Percentiles rank a stretch among this genome's conserved stretches.
Conservation (phyloP, 306 rosid genomes). For the Bauhinia variegata region DNA sequence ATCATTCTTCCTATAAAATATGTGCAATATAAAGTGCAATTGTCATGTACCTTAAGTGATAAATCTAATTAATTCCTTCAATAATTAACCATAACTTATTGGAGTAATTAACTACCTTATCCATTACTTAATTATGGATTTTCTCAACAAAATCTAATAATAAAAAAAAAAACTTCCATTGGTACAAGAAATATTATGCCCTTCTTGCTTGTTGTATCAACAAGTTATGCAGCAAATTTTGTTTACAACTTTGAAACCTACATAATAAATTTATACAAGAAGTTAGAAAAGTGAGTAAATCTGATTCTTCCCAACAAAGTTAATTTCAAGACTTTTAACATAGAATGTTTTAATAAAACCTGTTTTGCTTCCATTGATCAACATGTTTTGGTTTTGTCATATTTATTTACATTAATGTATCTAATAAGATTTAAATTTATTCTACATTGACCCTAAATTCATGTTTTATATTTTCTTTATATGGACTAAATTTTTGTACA, state of each 20-base stretch:
- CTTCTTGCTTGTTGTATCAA: not conserved
- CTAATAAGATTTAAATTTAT: too few species aligned
- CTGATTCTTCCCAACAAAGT: conserved; percentile 16
- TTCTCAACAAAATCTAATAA: not conserved
- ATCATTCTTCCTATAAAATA: not conserved
- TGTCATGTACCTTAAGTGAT: too few species aligned
- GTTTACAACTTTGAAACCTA: conserved; percentile 8
- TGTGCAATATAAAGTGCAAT: not conserved
- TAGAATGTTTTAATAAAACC: too few species aligned
- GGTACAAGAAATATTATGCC: conserved; percentile 5
- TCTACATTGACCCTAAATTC: too few species aligned
- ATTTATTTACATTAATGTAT: too few species aligned
- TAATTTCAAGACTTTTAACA: too few species aligned
- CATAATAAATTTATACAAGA: not conserved
- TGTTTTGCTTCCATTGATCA: too few species aligned
- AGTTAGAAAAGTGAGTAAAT: conserved; percentile 32
- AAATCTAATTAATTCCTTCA: too few species aligned
- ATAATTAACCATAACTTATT: not conserved
- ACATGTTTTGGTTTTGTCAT: too few species aligned
- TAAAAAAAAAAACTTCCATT: conserved; percentile 33
- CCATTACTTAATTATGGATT: not conserved
- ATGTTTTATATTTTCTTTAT: too few species aligned
- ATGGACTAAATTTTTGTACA: too few species aligned
- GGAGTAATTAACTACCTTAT: conserved; percentile 20
- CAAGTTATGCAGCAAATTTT: conserved; percentile 8